Percentiles rank a stretch among this genome's conserved stretches.
phyloP scores from a whole-genome alignment of 495 filamentous ascomycete genomes.

The Penicillium flavigenum region DNA sequence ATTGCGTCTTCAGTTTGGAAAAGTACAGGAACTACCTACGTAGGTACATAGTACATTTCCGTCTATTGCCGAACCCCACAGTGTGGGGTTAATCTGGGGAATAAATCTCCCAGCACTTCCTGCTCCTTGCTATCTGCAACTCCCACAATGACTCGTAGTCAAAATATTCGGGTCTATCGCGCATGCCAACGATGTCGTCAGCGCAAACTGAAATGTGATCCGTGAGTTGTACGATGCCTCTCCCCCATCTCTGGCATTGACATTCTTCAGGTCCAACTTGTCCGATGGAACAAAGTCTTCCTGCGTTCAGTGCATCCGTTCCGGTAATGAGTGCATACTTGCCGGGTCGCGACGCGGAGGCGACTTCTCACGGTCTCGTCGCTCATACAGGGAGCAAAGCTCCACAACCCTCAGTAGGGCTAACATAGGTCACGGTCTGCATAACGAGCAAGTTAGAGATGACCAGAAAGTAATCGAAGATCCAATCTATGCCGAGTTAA shows the following conservation, averaged over 20 bases:
- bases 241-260: too few relatives aligned
- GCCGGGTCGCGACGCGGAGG: slow-evolving; percentile 6
- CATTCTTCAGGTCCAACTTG: too few relatives aligned
- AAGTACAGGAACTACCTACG: too few relatives aligned
- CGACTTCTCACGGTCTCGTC: slow-evolving; percentile 6
- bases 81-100: too few relatives aligned
- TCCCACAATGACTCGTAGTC: slow-evolving; percentile 8
- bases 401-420: background rate
- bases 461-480: background rate
- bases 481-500: slow-evolving; percentile 9
- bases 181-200: slow-evolving; percentile 6
- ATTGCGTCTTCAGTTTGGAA: too few relatives aligned
- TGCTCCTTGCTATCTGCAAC: too few relatives aligned
- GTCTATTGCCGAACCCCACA: background rate
- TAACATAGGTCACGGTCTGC: background rate
- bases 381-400: background rate
- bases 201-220: slow-evolving; percentile 9
- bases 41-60: too few relatives aligned
- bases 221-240: background rate
- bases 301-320: slow-evolving; percentile 3
- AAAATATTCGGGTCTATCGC: slow-evolving; percentile 7
- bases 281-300: too few relatives aligned
- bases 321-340: background rate
- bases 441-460: background rate
- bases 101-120: too few relatives aligned